A percentile compares a stretch with the other conserved stretches of the same genome.
These are phyloP conservation scores for Alternaria postmessia DNA, from an alignment of 2,329 filamentous ascomycete genomes.

Conservation along the genomic window DNA sequence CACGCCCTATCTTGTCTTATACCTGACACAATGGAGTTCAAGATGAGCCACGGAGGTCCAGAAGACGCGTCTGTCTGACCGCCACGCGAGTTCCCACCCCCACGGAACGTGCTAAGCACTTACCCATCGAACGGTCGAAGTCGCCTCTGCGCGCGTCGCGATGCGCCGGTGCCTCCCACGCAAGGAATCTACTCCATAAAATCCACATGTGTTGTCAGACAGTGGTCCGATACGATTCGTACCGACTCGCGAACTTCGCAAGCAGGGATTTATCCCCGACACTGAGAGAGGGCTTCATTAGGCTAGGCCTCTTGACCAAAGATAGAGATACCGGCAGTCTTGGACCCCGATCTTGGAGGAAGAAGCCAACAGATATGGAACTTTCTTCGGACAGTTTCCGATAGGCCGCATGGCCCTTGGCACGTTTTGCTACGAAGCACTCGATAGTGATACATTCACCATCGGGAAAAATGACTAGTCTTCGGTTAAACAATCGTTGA, in stretches of 20 bases:
- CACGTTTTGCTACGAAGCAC: conserved; percentile 42
- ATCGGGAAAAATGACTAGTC: too few relatives aligned
- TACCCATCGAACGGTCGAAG: not conserved
- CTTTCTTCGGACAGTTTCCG: conserved; percentile 27
- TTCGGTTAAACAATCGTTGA: too few relatives aligned
- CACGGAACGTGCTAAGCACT: not conserved
- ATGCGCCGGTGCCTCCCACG: not conserved
- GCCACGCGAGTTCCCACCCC: not conserved
- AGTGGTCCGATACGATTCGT: not conserved
- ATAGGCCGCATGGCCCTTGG: conserved; percentile 44
- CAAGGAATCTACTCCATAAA: not conserved
- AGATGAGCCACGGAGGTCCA: not conserved
- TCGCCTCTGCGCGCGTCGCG: not conserved
- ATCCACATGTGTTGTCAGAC: not conserved
- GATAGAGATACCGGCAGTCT: conserved; percentile 30
- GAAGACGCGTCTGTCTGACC: not conserved
- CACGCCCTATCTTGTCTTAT: not conserved
- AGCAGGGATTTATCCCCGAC: conserved; percentile 42
- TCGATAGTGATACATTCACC: not conserved
- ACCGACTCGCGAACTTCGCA: conserved; percentile 23
- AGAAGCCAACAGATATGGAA: conserved; percentile 48
- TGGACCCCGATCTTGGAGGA: conserved; percentile 31
- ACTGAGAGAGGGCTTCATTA: conserved; percentile 27
- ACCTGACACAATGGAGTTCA: conserved; percentile 1
- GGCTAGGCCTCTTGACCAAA: conserved; percentile 29